Evolutionary conservation across 495 filamentous ascomycete genomes (phyloP), one percentile per base, ranked within the genome.

Genomic region (Ramalina intermedia): DNA sequence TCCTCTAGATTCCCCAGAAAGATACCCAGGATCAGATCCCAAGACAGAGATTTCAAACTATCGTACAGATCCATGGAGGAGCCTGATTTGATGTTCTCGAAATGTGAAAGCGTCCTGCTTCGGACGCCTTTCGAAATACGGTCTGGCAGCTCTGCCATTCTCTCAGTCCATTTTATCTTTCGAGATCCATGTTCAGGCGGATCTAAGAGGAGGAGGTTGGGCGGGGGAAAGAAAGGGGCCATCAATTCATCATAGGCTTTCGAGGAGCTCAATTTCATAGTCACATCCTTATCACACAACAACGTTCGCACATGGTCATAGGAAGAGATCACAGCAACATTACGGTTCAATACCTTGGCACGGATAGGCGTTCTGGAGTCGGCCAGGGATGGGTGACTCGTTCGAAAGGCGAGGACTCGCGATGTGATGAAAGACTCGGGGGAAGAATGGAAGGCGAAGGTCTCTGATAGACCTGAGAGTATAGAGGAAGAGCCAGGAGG

Each of bases 31-130:
- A 63, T 44, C 6, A 64, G 12, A 12, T 56, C 23, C 61, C 61
- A 64, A 7, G 61, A 49, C 12, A 64, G 40, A 13, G 41, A 41
- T 36, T 63, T 64, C 49, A 64, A 52, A 3, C 39, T 43, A 6
- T 59, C 55, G 37, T 64, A 64, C 6, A 64, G 52, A 38, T 58
- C 56, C 21, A 56, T 42, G 2, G 29, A 43, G 11, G 46, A 47
- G 13, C 39, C 49, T 8, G 53, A 47, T 11, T 6, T 1, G 12
- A 43, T 36, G 8, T 17, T n/a, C 4, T 40, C 1, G n/a, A 56
- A 48, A 20, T 53, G 37, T 3, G 13, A 43, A 17, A 37, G n/a
- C 2, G 27, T 39, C 6, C 18, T 27, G 2, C 21, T 37, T 16
- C 46, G 45, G 18, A 50, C 17, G 4, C 27, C 1, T 14, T 29